Percentiles rank a stretch among this genome's conserved stretches.
Conservation (phyloP, 768 basidiomycete species). For the Leccinum boreale region DNA sequence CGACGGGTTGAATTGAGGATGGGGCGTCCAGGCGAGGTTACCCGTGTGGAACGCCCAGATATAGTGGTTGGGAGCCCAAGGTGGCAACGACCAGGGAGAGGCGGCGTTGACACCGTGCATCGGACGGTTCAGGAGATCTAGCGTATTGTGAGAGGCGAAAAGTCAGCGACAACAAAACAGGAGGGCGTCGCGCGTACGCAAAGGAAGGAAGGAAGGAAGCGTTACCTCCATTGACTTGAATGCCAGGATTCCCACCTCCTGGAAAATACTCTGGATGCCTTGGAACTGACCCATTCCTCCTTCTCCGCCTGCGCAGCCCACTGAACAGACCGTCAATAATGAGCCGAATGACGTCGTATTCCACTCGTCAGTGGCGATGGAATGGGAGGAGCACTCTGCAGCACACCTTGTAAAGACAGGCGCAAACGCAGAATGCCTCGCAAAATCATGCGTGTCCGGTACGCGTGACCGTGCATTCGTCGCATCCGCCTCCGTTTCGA, state of each 20-base stretch:
- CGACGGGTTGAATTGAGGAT: slow-evolving; percentile 14
- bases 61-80: slow-evolving; percentile 17
- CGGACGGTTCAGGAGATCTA: slow-evolving; percentile 6
- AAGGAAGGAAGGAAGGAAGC: not conserved
- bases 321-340: slow-evolving; percentile 10
- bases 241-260: slow-evolving; percentile 17
- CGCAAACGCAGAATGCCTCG: slow-evolving; percentile 15
- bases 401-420: slow-evolving; percentile 16
- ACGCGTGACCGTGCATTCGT: not conserved
- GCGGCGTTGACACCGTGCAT: not conserved
- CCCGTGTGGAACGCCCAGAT: slow-evolving; percentile 25
- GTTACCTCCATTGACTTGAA: slow-evolving; percentile 17
- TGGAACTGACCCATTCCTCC: not conserved
- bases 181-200: not conserved
- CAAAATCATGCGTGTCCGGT: slow-evolving; percentile 13
- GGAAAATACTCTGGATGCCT: slow-evolving; percentile 13
- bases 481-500: slow-evolving; percentile 2
- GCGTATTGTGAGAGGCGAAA: not conserved
- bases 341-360: slow-evolving; percentile 4
- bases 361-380: not conserved
- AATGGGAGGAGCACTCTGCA: not conserved
- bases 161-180: slow-evolving; percentile 1
- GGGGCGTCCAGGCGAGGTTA: slow-evolving; percentile 24
- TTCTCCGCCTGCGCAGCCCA: not conserved
- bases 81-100: slow-evolving; percentile 10